Evolutionary conservation across 2,329 filamentous ascomycete species (phyloP), one percentile per base, ranked within the genome.

Genomic region (Arthrobotrys sinensis): DNA sequence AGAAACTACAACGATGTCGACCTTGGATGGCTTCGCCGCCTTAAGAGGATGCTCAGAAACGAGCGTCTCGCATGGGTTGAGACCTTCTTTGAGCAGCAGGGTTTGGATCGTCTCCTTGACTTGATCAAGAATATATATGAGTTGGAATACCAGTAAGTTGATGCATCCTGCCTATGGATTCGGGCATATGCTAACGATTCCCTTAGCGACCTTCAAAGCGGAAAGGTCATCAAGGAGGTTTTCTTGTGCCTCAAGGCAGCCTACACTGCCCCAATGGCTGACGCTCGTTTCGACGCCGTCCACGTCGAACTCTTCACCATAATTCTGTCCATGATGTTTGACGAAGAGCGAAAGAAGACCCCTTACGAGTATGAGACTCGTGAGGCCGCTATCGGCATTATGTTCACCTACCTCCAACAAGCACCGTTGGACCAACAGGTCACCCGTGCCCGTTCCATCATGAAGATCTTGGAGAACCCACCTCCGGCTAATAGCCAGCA

Each of bases 11-110:
- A 62, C 12, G 60, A 48, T n/a, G 91, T 97, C 8, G 95, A 98
- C 84, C 93, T 98, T n/a, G 94, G 94, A 52, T 95, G 96, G 83
- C 86, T 99, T 40, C 96, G 98, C 85, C 98, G 98, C 85, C 88
- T 99, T 53, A 90, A 95, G 12, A 88, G 97, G 19, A 86, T 98
- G 65, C 87, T 99, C 66, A 90, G 96, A 16, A 98, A 98, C 82
- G 96, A 99, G 86, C 97, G 95, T 0, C 93, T 99, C 4, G 90
- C 92, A 11, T 99, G 96, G 96, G 96, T 96, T 2, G 93, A 98
- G 83, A 89, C 91, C 11, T 99, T 98, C 83, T 93, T 98, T 81
- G 88, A 90, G 46, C 91, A 94, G 80, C 94, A 93, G 14, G 96
- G 96, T 19, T 97, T 98, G 94, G 89, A 92, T 80, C 93, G 97